These are phyloP conservation scores for Sporodiniella umbellata DNA, from an alignment of 371 early-diverging fungal species.

Conservation along the genomic window DNA sequence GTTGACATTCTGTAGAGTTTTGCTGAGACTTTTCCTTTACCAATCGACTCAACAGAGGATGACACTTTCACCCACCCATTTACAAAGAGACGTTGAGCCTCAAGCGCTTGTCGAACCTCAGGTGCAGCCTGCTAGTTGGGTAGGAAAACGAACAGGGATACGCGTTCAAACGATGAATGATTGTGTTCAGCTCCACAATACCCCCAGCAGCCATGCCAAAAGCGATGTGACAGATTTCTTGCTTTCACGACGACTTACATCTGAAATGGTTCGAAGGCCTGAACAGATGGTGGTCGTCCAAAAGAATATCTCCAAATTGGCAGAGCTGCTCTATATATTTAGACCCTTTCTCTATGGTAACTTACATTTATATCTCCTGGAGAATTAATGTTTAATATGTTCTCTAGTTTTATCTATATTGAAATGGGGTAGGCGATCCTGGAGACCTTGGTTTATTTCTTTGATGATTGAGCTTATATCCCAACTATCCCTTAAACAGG, in stretches of 20 bases:
- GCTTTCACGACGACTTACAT: conserved; percentile 59
- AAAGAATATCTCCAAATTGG: conserved; percentile 54
- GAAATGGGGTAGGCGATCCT: conserved; percentile 71
- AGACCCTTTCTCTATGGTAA: conserved; percentile 82
- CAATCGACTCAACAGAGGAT: conserved; percentile 62
- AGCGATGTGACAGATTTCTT: conserved; percentile 62
- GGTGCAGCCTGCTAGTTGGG: conserved; percentile 24
- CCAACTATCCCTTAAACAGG: conserved; percentile 34
- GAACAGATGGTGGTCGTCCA: conserved; percentile 66
- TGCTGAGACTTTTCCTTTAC: conserved; percentile 58
- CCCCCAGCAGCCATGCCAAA: conserved; percentile 14
- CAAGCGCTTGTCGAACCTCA: conserved; percentile 13
- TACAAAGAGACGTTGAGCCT: conserved; percentile 75
- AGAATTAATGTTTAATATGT: background rate
- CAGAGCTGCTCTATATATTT: conserved; percentile 80
- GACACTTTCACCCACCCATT: conserved; percentile 62
- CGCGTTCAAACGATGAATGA: conserved; percentile 9
- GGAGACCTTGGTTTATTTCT: conserved; percentile 87
- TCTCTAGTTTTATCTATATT: conserved; percentile 67
- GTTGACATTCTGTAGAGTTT: conserved; percentile 52
- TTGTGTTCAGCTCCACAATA: background rate
- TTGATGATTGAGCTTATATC: conserved; percentile 68
- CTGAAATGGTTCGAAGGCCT: conserved; percentile 62
- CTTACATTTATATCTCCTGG: no score
- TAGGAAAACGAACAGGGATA: conserved; percentile 40